phyloP scores from a whole-genome alignment of 805 yeast genomes.

The Pichia heedii region DNA sequence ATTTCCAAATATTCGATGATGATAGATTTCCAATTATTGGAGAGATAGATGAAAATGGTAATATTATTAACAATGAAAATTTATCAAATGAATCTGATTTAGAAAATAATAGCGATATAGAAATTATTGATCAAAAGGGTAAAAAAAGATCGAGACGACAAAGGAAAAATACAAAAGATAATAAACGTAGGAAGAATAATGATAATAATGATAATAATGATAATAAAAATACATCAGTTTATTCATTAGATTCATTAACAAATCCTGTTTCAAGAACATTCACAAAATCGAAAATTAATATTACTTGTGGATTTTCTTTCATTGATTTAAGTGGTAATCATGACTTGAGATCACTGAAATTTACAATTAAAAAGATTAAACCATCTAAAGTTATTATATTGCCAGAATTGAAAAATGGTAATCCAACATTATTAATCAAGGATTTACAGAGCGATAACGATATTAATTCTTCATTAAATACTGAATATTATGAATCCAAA shows the following conservation, averaged over 20 bases:
- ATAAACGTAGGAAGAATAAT: conserved; percentile 19
- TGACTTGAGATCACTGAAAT: conserved; percentile 70
- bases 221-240: conserved; percentile 12
- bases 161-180: conserved; percentile 15
- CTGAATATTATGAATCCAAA: conserved; percentile 24
- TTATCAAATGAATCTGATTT: conserved; percentile 14
- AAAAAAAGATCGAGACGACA: conserved; percentile 17
- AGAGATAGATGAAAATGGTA: neutral
- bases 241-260: conserved; percentile 17
- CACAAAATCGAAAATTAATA: conserved; percentile 29
- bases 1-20: conserved; percentile 48
- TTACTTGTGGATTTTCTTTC: conserved; percentile 64
- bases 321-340: conserved; percentile 80
- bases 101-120: conserved; percentile 15
- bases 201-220: conserved; percentile 10
- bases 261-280: conserved; percentile 17
- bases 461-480: conserved; percentile 12
- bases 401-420: conserved; percentile 18
- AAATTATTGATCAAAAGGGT: conserved; percentile 13
- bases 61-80: neutral
- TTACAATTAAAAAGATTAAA: conserved; percentile 68
- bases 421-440: conserved; percentile 10
- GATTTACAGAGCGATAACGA: conserved; percentile 7
- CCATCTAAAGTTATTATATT: conserved; percentile 61
- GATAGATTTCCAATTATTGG: conserved; percentile 26